Conservation (phyloP, 2,329 filamentous ascomycete genomes). For the Neonectria ditissima region DNA sequence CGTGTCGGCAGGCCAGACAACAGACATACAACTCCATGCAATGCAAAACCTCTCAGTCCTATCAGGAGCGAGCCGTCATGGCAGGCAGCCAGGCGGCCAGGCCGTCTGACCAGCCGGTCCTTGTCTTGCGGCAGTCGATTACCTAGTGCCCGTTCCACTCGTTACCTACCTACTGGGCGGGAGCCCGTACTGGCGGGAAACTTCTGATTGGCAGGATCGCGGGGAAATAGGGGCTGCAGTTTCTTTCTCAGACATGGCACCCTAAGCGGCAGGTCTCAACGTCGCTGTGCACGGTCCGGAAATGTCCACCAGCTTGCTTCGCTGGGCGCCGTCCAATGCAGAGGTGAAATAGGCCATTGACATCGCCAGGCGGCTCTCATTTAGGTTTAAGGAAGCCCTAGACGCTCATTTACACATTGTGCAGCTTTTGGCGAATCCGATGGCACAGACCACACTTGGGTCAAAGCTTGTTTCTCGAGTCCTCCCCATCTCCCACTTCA, state of each 20-base stretch:
- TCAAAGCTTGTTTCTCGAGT: conserved; percentile 12
- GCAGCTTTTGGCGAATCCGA: conserved; percentile 29
- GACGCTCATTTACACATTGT: conserved; percentile 33
- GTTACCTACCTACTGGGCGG: conserved; percentile 7
- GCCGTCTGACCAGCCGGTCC: conserved; percentile 23
- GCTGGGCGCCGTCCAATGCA: conserved; percentile 1
- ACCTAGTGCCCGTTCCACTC: conserved; percentile 14
- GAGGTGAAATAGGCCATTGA: conserved; percentile 2
- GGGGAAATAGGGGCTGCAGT: conserved; percentile 1
- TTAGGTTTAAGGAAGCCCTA: conserved; percentile 30
- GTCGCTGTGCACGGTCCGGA: not conserved
- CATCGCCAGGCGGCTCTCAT: conserved; percentile 1
- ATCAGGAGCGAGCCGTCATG: conserved; percentile 1
- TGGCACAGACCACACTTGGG: conserved; percentile 15
- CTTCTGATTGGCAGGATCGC: conserved; percentile 13
- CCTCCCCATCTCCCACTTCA: not conserved
- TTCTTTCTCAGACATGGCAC: conserved; percentile 1
- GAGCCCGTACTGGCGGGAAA: conserved; percentile 15
- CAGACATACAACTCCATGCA: conserved; percentile 8
- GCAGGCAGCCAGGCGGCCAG: conserved; percentile 20
- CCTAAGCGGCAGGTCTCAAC: not conserved
- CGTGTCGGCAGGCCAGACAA: conserved; percentile 6
- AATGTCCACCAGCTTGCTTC: not conserved
- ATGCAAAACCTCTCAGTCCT: conserved; percentile 7
- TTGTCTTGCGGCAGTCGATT: conserved; percentile 17